Evolutionary conservation across 2,329 filamentous ascomycete genomes (phyloP), one percentile per base, ranked within the genome.

Genomic region (Aureobasidium sp.): DNA sequence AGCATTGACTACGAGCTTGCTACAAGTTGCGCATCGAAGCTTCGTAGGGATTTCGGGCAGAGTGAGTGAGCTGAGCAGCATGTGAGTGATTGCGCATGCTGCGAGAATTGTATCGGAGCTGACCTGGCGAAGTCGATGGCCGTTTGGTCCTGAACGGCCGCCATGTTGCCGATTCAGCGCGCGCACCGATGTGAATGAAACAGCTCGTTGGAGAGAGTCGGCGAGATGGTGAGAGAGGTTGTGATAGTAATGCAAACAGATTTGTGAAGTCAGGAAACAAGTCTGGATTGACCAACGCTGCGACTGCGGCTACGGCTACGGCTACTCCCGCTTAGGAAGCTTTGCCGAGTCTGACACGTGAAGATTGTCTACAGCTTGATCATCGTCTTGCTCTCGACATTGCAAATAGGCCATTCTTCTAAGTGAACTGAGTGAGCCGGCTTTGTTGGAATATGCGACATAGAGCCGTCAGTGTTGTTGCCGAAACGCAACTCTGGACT

Each of bases 1-100:
- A 9, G 93, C 90, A 73, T 97, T 95, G 66, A 96, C 80, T 32
- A 91, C 92, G 62, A 97, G 81, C 74, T 90, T 91, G 77, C 89
- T 94, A 77, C 94, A 99, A 68, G 91, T 90, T 57, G 91, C 91
- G 79, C 94, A 99, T 76, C 92, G 89, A 65, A 99, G 83, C 80
- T 96, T 97, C 70, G 92, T 91, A n/a, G 94, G 94, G 62, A 97
- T 91, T 65, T 94, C 90, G 69, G 93, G 90, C 66, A 88, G 84
- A 25, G 85, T 79, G 63, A 96, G 81, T 54, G 89, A 87, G 73
- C 91, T 95, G 71, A 30, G 41, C 11, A 49, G 58, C 39, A 39
- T 37, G 62, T 67, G 48, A 66, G 63, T 44, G 62, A 42, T 45
- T 44, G 37, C n/a, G 34, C 27, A 48, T 29, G 44, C 16, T 59